Conservation (phyloP, 371 early-diverging fungal species). For the Saksenaea vasiformis region DNA sequence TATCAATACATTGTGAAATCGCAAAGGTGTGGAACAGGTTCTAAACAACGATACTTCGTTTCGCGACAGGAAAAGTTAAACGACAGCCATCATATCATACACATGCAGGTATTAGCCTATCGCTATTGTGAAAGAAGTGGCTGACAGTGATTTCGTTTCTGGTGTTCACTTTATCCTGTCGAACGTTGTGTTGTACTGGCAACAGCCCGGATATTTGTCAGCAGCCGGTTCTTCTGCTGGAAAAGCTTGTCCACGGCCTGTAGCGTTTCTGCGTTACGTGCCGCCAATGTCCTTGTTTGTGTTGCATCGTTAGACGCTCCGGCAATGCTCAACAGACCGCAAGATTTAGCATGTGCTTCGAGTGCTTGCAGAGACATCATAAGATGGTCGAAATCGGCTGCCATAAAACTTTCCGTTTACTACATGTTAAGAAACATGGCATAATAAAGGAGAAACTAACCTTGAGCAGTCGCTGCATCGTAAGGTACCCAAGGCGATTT, state of each 20-base stretch:
- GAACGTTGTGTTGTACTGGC: constrained; percentile 26
- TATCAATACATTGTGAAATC: no score
- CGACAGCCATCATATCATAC: no score
- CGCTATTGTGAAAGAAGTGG: no score
- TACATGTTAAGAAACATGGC: neutral
- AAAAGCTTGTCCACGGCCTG: constrained; percentile 43
- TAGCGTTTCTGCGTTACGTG: constrained; percentile 43
- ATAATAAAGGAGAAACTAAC: constrained; percentile 12
- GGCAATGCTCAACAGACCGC: constrained; percentile 45
- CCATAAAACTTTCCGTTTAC: neutral
- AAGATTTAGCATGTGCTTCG: constrained; percentile 40
- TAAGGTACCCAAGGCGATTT: constrained; percentile 37
- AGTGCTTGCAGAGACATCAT: constrained; percentile 27
- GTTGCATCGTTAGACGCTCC: constrained; percentile 22
- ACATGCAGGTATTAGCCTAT: no score
- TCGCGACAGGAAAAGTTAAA: no score
- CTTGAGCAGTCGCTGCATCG: constrained; percentile 32
- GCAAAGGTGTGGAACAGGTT: no score
- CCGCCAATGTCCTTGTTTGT: constrained; percentile 35
- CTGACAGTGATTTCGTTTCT: no score
- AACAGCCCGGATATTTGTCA: constrained; percentile 45
- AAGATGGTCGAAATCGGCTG: constrained; percentile 46
- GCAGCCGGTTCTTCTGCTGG: constrained; percentile 40
- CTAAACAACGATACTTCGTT: no score
- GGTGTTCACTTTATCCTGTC: neutral